Percentiles rank a stretch among this genome's conserved stretches.
Evolutionary conservation across 2,329 filamentous ascomycete species (phyloP).

Genomic region (Colletotrichum scovillei): DNA sequence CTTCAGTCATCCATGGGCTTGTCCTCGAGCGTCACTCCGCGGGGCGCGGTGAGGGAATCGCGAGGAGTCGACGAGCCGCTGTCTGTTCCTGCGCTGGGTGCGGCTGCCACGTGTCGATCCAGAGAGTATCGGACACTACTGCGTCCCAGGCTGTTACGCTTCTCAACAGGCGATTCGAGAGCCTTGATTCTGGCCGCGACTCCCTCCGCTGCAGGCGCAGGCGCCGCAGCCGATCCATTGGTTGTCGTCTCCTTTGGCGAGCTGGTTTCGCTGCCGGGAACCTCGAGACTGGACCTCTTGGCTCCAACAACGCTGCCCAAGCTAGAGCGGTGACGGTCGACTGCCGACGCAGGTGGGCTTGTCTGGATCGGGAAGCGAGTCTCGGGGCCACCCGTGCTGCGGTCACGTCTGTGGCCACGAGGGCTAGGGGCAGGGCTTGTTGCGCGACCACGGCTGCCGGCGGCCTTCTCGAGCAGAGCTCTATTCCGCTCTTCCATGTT

Average conservation of each 20-base stretch:
- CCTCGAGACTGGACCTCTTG: constrained; percentile 81
- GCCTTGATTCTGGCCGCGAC: constrained; percentile 34
- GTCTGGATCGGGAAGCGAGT: constrained; percentile 88
- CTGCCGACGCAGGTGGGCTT: constrained; percentile 64
- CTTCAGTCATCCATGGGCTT: constrained; percentile 62
- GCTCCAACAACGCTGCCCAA: constrained; percentile 60
- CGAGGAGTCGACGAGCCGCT: constrained; percentile 40
- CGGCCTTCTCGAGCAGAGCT: constrained; percentile 77
- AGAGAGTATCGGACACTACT: constrained; percentile 61
- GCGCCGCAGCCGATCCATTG: constrained; percentile 51
- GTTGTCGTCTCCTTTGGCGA: constrained; percentile 50
- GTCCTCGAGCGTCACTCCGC: constrained; percentile 64
- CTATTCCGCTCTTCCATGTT: constrained; percentile 94
- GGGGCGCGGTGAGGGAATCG: constrained; percentile 38
- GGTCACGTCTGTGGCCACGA: constrained; percentile 78
- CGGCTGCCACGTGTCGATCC: constrained; percentile 61
- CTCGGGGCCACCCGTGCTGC: constrained; percentile 77
- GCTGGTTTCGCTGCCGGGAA: constrained; percentile 71
- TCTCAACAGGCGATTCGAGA: constrained; percentile 57
- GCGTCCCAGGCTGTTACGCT: constrained; percentile 73
- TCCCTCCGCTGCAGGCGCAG: constrained; percentile 28
- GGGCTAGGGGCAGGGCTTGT: constrained; percentile 77
- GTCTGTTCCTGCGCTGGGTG: constrained; percentile 35
- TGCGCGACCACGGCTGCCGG: constrained; percentile 75
- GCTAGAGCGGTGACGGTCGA: constrained; percentile 62